Evolutionary conservation across 2,329 filamentous ascomycete species (phyloP), one percentile per base, ranked within the genome.

Genomic region (Microcyclosporella mali): DNA sequence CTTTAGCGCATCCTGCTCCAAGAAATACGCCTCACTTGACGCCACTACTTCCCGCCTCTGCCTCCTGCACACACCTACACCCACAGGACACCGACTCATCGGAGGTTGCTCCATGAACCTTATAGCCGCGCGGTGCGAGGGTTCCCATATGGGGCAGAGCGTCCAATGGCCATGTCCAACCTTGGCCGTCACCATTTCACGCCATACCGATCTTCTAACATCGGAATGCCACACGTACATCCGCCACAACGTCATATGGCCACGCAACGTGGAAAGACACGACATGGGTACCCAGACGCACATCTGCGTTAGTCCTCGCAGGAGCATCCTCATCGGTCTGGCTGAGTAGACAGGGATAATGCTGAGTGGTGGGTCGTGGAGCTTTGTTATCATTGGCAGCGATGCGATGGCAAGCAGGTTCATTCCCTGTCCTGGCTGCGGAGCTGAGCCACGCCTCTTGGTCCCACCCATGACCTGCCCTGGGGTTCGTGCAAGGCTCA

Each of bases 351-450:
- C 17, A 25, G n/a, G 40, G 40, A 36, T 36, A 33, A 40, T n/a
- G 41, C 33, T 6, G 32, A n/a, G 15, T 21, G 17, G 16, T 25
- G 21, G 17, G 10, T 12, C 33, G 21, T 6, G 9, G 6, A 25
- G 21, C 21, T 25, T 25, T 25, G 30, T 4, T 32, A 43, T 31
- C 32, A 41, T 40, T 25, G n/a, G 37, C 34, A 35, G 36, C 45
- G 42, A 48, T 51, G 42, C 45, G 32, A 16, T n/a, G 41, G 37
- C 41, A 49, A 51, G 49, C 49, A 49, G 49, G 49, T 51, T 51
- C 49, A 46, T 19, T 25, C 21, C 21, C 21, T 25, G 21, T 9
- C 9, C 21, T 25, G 21, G 21, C 21, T 25, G 9, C 28, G 18
- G 30, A 18, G 32, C 40, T 15, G 17, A 40, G 27, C 27, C 36